Conservation (phyloP, 305 asterid genomes). For the Solanum hybrid region DNA sequence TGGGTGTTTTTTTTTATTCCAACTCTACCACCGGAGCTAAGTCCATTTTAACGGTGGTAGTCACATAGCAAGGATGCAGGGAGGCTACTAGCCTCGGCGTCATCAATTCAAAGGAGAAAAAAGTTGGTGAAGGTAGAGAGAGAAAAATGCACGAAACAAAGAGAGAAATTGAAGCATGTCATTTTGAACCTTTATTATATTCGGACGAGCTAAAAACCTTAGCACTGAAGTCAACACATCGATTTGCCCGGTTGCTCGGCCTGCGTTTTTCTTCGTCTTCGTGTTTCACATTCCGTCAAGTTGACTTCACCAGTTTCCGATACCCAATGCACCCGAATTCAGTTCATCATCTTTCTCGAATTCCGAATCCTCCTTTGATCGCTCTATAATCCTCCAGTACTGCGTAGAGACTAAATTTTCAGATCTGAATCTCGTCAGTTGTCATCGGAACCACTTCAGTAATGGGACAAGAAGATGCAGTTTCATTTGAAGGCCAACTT, state of each 20-base stretch:
- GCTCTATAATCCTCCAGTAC: neutral
- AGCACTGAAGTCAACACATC: neutral
- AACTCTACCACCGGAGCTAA: neutral
- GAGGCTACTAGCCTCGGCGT: neutral
- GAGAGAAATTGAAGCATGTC: neutral
- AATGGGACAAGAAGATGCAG: slow-evolving; percentile 35
- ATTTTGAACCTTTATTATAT: neutral
- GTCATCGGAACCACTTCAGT: neutral
- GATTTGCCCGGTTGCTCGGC: neutral
- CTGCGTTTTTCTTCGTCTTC: neutral
- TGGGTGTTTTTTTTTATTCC: neutral
- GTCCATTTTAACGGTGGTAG: neutral
- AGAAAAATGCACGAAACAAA: neutral
- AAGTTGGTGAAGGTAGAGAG: neutral
- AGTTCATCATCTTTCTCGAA: neutral
- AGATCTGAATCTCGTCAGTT: neutral
- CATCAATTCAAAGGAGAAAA: neutral
- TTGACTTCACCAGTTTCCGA: neutral
- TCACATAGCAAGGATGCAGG: neutral
- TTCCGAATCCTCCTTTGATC: neutral
- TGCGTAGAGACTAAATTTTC: neutral
- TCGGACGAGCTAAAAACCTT: neutral
- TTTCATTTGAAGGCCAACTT: slow-evolving; percentile 10
- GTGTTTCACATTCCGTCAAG: neutral
- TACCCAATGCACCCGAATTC: neutral